Base-by-base conservation (phyloP, 2,329 filamentous ascomycete species). In the Botrytis byssoidea region DNA sequence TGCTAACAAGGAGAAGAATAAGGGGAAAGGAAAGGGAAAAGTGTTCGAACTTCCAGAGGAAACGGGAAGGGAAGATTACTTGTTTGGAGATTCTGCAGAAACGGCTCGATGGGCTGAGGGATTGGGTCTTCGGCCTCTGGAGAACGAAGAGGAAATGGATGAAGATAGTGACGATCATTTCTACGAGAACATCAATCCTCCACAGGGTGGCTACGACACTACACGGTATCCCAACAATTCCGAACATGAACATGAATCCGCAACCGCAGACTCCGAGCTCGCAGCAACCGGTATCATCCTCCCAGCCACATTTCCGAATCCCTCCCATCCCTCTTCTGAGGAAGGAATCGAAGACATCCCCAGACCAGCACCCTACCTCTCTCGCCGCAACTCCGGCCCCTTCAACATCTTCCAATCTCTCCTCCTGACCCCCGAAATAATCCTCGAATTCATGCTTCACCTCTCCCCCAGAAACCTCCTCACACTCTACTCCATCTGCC, bases 401-500 rank as follows among this genome's bases (percentile, higher is more conserved):
- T 55, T 68, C 51, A 72, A 57, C 4, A 59, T 72, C 29, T 72
- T 72, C 25, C 57, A 67, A 42, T 61, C 70, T 0, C 48, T 72
- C n/a, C 48, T 68, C 16, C 70, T 68, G 9, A 44, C 64, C 4
- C 61, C 70, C 1, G 46, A 67, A n/a, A 16, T 72, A 40, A 46
- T 68, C 9, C 42, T 72, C 63, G 61, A 67, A 37, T 25, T 72
- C 18, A 29, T 44, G 10, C n/a, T 42, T 1, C 29, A 72, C 40
- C 42, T 72, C 8, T 57, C 70, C 16, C 61, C 70, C n/a, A 20
- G 42, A 7, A 48, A 57, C 3, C 61, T 72, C 14, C 46, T 67
- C 46, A 32, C 48, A 0, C 48, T 72, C 12, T 72, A 72, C n/a
- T 42, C 20, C 12, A 25, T 59, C 20, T 59, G 10, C 8, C 40